These are phyloP conservation scores for Cytauxzoon felis DNA, from an alignment of 169 alveolate species.

Conservation along the genomic window DNA sequence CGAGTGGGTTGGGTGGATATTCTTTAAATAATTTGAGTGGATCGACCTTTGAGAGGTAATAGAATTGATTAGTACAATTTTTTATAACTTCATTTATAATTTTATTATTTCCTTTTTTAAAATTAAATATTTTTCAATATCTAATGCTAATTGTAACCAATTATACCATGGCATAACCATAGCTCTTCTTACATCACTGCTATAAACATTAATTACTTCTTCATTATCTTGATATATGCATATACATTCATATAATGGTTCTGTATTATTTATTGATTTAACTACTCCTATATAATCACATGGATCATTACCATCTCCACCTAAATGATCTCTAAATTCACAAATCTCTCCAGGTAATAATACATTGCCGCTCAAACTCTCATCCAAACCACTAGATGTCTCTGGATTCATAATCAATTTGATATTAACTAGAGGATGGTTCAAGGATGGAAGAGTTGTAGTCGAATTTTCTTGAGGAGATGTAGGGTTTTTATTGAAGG, in stretches of 20 bases:
- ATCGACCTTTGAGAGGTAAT: constrained; percentile 18
- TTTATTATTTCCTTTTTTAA: background rate
- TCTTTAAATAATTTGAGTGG: background rate
- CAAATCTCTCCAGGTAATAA: constrained; percentile 54
- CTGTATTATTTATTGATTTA: constrained; percentile 17
- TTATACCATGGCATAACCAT: constrained; percentile 46
- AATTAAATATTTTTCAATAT: constrained; percentile 12
- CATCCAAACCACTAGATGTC: constrained; percentile 35
- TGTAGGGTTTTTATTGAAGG: no score
- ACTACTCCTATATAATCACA: constrained; percentile 51
- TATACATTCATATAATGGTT: constrained; percentile 38
- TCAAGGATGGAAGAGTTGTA: no score
- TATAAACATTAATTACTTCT: constrained; percentile 24
- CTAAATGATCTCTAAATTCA: constrained; percentile 64
- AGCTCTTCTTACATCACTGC: constrained; percentile 40
- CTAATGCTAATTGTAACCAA: constrained; percentile 41
- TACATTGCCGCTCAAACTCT: constrained; percentile 32
- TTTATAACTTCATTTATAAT: background rate
- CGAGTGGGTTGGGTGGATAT: constrained; percentile 53
- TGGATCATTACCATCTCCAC: constrained; percentile 46
- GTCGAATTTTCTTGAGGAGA: no score
- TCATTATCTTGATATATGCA: constrained; percentile 57
- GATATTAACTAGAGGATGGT: no score
- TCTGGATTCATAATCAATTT: constrained; percentile 5
- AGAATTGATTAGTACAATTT: background rate